phyloP scores from a whole-genome alignment of 768 basidiomycete genomes.

The Suillus placidus region DNA sequence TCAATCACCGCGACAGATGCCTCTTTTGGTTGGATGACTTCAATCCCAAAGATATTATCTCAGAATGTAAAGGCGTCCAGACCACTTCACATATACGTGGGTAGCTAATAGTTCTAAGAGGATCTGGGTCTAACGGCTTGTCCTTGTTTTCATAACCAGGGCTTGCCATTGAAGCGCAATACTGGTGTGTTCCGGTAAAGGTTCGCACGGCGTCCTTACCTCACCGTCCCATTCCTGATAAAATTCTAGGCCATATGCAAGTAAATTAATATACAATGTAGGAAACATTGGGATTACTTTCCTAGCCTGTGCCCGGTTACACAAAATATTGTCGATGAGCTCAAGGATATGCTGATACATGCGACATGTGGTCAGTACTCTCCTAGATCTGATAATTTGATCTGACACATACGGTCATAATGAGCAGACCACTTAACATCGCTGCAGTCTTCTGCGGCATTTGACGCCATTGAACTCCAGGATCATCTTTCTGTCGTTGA shows the following conservation, averaged over 20 bases:
- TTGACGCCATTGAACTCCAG: conserved; percentile 22
- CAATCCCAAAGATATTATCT: conserved; percentile 35
- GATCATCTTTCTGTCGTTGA: conserved; percentile 30
- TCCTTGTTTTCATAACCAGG: conserved; percentile 23
- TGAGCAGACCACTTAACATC: conserved; percentile 31
- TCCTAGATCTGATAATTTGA: not conserved
- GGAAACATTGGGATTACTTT: conserved; percentile 40
- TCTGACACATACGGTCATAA: not conserved
- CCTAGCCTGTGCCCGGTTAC: conserved; percentile 32
- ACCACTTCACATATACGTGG: conserved; percentile 30
- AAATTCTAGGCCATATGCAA: not conserved
- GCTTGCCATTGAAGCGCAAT: conserved; percentile 38
- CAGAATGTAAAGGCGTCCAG: conserved; percentile 23
- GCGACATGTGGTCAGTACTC: conserved; percentile 27
- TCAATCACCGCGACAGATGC: conserved; percentile 46
- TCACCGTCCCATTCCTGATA: not conserved
- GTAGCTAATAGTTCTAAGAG: not conserved
- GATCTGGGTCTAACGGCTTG: not conserved
- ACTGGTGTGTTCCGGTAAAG: conserved; percentile 33
- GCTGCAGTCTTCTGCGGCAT: conserved; percentile 26
- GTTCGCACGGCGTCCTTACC: not conserved
- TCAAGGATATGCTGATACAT: conserved; percentile 28
- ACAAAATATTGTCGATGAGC: conserved; percentile 28
- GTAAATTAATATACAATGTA: conserved; percentile 16
- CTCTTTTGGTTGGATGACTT: conserved; percentile 59